phyloP scores from a whole-genome alignment of 306 rosid genomes.

The Spatholobus suberectus region DNA sequence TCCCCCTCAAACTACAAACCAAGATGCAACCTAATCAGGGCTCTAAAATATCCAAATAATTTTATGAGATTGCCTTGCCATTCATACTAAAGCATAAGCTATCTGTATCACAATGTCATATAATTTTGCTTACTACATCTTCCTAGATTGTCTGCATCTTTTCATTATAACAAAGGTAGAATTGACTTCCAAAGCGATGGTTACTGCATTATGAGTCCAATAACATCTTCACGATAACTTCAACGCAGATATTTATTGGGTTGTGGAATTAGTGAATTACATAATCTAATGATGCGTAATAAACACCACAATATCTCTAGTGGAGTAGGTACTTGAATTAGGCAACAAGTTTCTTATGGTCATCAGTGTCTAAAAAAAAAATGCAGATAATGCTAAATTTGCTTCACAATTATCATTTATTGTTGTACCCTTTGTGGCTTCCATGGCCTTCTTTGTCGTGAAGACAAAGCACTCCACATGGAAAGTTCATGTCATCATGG shows the following conservation, averaged over 20 bases:
- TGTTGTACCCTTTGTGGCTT: slow-evolving; percentile 79
- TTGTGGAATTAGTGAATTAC: background rate
- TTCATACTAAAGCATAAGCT: background rate
- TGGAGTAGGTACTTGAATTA: background rate
- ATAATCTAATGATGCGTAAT: background rate
- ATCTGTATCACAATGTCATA: background rate
- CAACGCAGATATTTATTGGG: background rate
- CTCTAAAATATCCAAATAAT: background rate
- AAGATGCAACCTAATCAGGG: too few relatives aligned
- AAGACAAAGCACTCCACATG: slow-evolving; percentile 91
- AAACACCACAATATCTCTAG: slow-evolving; percentile 19
- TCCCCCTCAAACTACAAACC: too few relatives aligned
- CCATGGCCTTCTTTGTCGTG: slow-evolving; percentile 75
- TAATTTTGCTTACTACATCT: slow-evolving; percentile 2
- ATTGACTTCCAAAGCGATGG: background rate
- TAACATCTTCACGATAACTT: slow-evolving; percentile 21
- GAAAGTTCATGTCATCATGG: slow-evolving; percentile 85
- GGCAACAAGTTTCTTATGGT: slow-evolving; percentile 14
- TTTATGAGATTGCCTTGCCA: background rate
- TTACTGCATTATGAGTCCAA: slow-evolving; percentile 14
- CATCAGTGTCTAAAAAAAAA: background rate
- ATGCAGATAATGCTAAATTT: background rate
- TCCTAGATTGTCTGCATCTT: slow-evolving; percentile 15
- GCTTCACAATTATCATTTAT: slow-evolving; percentile 24
- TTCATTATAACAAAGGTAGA: slow-evolving; percentile 7